Evolutionary conservation across 768 basidiomycete species (phyloP), one percentile per base, ranked within the genome.

Genomic region (Suillus spraguei): DNA sequence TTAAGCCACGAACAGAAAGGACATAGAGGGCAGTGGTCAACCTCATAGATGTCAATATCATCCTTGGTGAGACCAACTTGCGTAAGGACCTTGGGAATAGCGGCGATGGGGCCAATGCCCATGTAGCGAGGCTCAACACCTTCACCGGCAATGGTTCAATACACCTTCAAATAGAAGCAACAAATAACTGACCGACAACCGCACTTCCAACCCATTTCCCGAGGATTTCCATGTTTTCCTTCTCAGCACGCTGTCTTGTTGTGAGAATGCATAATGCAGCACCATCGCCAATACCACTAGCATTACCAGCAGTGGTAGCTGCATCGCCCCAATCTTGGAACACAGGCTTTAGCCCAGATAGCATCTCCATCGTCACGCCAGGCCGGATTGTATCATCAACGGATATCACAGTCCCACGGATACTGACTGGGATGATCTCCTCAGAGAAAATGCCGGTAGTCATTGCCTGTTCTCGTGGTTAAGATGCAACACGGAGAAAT

Each of bases 201-300:
- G 90, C 79, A 59, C 85, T 87, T 46, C 87, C 84, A 36, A 94
- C 87, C 78, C 87, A 96, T 77, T 96, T 97, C 22, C 85, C 95
- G 22, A 97, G 64, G 62, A 97, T 85, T 20, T 87, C 81, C 82
- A 94, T 83, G 22, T 90, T 91, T 60, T 93, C 87, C 65, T 82
- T 80, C 75, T 90, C 83, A 3, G 95, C 95, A 55, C 85, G 83
- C 62, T 83, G 85, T 53, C 95, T 81, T n/a, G 92, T 89, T 3
- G 92, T 92, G 66, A 97, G 76, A 54, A 97, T 83, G 61, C 90
- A 88, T 14, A 95, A 73, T 1, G 92, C 95, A 16, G 94, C 97
- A 44, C 97, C 97, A 71, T 99, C 97, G 2, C 96, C 95, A 17
- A 98, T 81, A 11, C 92, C 92, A 65, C 92, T 93, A 0, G 93